Evolutionary conservation across 768 basidiomycete genomes (phyloP).

Genomic region (Glaciozyma martinii): DNA sequence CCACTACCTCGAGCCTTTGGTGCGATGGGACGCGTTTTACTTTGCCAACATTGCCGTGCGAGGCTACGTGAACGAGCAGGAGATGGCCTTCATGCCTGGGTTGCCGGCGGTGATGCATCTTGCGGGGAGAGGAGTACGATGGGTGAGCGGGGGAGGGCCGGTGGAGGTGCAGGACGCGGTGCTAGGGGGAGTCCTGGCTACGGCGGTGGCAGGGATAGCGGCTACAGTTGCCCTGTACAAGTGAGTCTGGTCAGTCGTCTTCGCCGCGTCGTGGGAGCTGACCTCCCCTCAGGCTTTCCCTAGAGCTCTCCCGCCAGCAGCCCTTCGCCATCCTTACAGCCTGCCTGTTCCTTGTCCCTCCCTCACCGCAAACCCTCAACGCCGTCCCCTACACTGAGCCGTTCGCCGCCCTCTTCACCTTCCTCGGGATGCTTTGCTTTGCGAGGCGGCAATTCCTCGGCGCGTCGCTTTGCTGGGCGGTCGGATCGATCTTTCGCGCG

Average conservation of each 20-base stretch:
- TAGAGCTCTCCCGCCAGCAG: conserved; percentile 41
- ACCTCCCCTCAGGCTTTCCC: conserved; percentile 46
- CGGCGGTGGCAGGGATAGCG: conserved; percentile 32
- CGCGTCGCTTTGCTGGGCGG: conserved; percentile 55
- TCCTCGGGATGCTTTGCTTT: conserved; percentile 49
- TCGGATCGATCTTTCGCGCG: conserved; percentile 61
- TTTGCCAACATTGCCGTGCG: conserved; percentile 59
- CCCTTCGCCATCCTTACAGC: conserved; percentile 55
- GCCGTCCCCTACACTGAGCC: conserved; percentile 74
- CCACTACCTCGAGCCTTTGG: conserved; percentile 19
- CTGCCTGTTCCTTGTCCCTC: conserved; percentile 65
- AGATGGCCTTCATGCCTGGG: conserved; percentile 81
- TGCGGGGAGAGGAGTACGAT: conserved; percentile 21
- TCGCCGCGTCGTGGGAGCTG: neutral
- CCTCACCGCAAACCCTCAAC: conserved; percentile 64
- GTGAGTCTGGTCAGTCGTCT: conserved; percentile 42
- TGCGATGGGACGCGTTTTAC: conserved; percentile 86
- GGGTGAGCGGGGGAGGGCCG: neutral
- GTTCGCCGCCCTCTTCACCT: conserved; percentile 72
- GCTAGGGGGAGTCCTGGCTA: conserved; percentile 20
- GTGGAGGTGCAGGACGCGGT: conserved; percentile 2
- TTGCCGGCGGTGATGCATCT: conserved; percentile 51
- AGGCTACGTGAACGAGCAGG: conserved; percentile 60
- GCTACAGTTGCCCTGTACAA: conserved; percentile 37
- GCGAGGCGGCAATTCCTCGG: neutral